These are phyloP conservation scores for Cudoniella acicularis DNA, from an alignment of 495 filamentous ascomycete genomes.

Conservation along the genomic window DNA sequence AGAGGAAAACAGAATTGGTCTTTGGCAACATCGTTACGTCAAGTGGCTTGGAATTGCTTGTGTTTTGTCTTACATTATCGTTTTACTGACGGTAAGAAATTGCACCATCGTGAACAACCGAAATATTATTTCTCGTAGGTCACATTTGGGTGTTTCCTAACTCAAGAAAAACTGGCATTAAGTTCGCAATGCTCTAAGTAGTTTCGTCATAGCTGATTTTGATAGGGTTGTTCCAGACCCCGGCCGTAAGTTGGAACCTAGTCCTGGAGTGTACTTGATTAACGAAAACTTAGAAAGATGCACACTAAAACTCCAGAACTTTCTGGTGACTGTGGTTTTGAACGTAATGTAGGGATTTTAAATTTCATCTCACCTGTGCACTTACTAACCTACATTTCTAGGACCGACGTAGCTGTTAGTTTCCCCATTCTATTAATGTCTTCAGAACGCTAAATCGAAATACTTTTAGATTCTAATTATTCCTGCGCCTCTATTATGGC, in stretches of 20 bases:
- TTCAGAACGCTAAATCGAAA: background rate
- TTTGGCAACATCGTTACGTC: constrained; percentile 1
- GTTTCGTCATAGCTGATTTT: background rate
- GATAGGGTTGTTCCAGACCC: constrained; percentile 1
- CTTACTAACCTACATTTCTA: background rate
- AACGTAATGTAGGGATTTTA: constrained; percentile 2
- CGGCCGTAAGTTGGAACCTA: background rate
- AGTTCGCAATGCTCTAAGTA: background rate
- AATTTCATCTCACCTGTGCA: too few relatives aligned
- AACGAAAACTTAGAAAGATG: background rate
- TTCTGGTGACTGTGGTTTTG: constrained; percentile 1
- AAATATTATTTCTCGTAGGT: background rate
- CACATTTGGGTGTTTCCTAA: constrained; percentile 3
- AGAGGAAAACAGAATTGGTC: background rate
- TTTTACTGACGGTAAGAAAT: background rate
- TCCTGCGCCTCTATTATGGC: constrained; percentile 5
- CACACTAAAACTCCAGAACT: constrained; percentile 4
- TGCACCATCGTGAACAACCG: background rate
- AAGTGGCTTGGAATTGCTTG: background rate
- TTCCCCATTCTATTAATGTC: background rate
- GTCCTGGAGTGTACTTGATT: background rate
- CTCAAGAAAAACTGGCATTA: background rate
- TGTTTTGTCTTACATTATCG: background rate
- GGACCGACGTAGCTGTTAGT: background rate
- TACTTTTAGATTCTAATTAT: background rate